Evolutionary conservation across 768 basidiomycete genomes (phyloP).

Genomic region (Clathrus columnatus): DNA sequence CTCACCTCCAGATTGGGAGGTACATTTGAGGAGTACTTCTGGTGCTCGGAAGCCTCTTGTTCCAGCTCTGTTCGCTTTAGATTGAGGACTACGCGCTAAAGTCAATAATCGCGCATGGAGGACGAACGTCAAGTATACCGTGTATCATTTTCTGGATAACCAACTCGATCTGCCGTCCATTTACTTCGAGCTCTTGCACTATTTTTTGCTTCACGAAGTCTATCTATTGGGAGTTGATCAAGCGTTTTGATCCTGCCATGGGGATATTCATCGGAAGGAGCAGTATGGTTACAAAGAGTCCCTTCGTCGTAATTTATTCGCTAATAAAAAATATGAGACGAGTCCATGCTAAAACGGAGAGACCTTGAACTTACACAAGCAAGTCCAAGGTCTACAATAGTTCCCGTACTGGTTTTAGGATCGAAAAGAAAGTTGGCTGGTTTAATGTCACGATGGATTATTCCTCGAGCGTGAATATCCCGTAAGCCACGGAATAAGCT

Average conservation of each 20-base stretch:
- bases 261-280: constrained; percentile 48
- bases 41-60: constrained; percentile 96
- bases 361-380: constrained; percentile 63
- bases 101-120: background rate
- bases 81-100: constrained; percentile 45
- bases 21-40: constrained; percentile 91
- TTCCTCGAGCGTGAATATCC: constrained; percentile 76
- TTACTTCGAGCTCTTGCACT: constrained; percentile 30
- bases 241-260: constrained; percentile 52
- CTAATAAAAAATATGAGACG: background rate
- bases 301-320: constrained; percentile 14
- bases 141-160: constrained; percentile 67
- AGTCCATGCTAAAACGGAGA: background rate
- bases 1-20: constrained; percentile 85
- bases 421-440: constrained; percentile 97
- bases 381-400: constrained; percentile 90
- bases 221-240: constrained; percentile 36
- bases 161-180: constrained; percentile 58
- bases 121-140: constrained; percentile 34
- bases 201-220: constrained; percentile 49
- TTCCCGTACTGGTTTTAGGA: constrained; percentile 71
- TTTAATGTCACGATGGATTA: constrained; percentile 96
- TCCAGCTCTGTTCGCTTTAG: constrained; percentile 93
- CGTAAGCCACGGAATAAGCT: constrained; percentile 86
- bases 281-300: constrained; percentile 65